Conservation (phyloP, 805 yeast genomes). For the Cyberlindnera petersonii region DNA sequence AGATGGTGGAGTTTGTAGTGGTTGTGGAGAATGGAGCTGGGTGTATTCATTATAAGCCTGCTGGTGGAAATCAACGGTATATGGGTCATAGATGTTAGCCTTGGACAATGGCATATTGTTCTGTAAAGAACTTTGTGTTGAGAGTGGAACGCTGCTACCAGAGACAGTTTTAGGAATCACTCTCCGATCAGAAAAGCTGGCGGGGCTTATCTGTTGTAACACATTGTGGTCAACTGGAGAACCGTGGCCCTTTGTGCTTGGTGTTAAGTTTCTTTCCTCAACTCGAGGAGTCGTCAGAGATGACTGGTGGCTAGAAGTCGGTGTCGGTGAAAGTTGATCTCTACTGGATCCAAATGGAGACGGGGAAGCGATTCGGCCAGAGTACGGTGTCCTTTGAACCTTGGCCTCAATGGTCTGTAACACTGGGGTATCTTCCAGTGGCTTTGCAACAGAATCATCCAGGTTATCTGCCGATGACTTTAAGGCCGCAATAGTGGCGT, state of each 20-base stretch:
- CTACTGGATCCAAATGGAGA: slow-evolving; percentile 11
- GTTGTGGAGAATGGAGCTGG: slow-evolving; percentile 2
- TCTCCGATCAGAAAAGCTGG: slow-evolving; percentile 1
- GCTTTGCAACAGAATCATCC: background rate
- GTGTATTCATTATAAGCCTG: slow-evolving; percentile 15
- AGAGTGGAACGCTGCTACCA: background rate
- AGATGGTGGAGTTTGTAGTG: background rate
- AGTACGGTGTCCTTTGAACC: slow-evolving; percentile 14
- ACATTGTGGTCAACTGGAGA: slow-evolving; percentile 6
- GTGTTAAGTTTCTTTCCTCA: slow-evolving; percentile 1
- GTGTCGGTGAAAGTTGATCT: slow-evolving; percentile 6
- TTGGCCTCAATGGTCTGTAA: slow-evolving; percentile 2
- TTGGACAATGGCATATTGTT: slow-evolving; percentile 11
- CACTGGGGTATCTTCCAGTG: background rate
- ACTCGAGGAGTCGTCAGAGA: background rate
- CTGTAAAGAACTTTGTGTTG: slow-evolving; percentile 1
- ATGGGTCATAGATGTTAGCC: slow-evolving; percentile 17
- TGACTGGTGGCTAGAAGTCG: slow-evolving; percentile 4
- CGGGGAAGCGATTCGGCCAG: slow-evolving; percentile 16
- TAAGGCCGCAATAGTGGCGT: slow-evolving; percentile 23
- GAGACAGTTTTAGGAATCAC: background rate
- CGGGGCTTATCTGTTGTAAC: slow-evolving; percentile 13
- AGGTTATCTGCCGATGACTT: slow-evolving; percentile 5
- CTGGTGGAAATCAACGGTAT: slow-evolving; percentile 12
- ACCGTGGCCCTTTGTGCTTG: background rate